Conservation (phyloP, 495 filamentous ascomycete species). For the Extremus antarcticus region DNA sequence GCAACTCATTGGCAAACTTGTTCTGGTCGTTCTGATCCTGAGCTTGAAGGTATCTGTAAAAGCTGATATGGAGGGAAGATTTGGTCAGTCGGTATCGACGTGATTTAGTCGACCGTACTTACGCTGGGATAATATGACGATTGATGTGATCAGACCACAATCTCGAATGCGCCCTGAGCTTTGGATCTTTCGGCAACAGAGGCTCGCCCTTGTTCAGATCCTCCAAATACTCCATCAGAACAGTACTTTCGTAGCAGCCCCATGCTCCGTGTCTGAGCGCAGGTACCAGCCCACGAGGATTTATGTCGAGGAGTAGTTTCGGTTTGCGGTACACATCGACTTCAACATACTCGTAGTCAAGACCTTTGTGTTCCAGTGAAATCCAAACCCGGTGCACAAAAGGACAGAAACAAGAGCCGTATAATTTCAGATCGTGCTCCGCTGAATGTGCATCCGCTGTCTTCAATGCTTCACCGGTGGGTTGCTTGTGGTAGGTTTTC, state of each 20-base stretch:
- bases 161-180: constrained; percentile 64
- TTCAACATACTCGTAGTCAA: constrained; percentile 86
- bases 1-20: constrained; percentile 52
- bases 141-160: constrained; percentile 89
- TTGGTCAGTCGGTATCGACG: not conserved
- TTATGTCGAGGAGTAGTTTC: constrained; percentile 65
- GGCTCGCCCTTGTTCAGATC: constrained; percentile 53
- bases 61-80: constrained; percentile 32
- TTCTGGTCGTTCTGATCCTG: constrained; percentile 56
- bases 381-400: constrained; percentile 97
- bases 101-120: not conserved
- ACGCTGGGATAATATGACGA: constrained; percentile 60
- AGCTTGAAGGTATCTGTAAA: constrained; percentile 67
- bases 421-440: constrained; percentile 67
- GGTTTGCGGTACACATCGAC: constrained; percentile 82
- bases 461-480: constrained; percentile 61
- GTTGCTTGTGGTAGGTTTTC: constrained; percentile 74
- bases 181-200: constrained; percentile 58
- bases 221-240: constrained; percentile 89
- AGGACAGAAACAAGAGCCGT: constrained; percentile 81
- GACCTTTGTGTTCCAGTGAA: constrained; percentile 72
- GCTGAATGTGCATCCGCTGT: constrained; percentile 66
- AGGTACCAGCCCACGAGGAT: constrained; percentile 80
- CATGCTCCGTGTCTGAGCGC: constrained; percentile 74
- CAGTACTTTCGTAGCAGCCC: constrained; percentile 77